These are phyloP conservation scores for Leishmania gerbilli DNA, from an alignment of 208 protist genomes.

Conservation along the genomic window DNA sequence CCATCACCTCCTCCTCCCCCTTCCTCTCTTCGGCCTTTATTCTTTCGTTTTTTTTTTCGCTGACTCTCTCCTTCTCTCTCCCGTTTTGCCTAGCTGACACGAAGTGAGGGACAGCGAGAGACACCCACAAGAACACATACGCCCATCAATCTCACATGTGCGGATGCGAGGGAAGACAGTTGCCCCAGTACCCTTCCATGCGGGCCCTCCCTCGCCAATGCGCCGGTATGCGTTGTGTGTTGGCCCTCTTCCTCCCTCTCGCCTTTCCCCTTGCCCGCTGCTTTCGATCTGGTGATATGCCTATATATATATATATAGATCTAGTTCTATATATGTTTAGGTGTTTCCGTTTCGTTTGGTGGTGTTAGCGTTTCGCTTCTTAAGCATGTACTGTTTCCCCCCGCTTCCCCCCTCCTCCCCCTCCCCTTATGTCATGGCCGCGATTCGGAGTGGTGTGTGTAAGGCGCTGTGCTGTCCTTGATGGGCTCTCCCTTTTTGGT, in stretches of 20 bases:
- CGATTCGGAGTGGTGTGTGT: neutral
- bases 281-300: neutral
- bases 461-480: neutral
- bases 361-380: neutral
- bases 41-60: no score
- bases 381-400: neutral
- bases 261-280: neutral
- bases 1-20: neutral
- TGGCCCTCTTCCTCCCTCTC: neutral
- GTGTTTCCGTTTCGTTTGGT: neutral
- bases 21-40: neutral
- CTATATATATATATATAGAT: neutral
- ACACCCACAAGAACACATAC: neutral
- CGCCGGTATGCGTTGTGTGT: neutral
- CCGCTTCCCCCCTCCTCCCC: neutral
- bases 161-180: neutral
- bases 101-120: neutral
- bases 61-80: neutral
- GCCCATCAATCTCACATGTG: neutral
- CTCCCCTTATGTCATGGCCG: neutral
- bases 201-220: neutral
- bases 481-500: neutral
- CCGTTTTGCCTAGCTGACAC: neutral
- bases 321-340: neutral
- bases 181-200: neutral